Base-by-base conservation (phyloP, 2,329 filamentous ascomycete species). In the Fusarium goolgardi region DNA sequence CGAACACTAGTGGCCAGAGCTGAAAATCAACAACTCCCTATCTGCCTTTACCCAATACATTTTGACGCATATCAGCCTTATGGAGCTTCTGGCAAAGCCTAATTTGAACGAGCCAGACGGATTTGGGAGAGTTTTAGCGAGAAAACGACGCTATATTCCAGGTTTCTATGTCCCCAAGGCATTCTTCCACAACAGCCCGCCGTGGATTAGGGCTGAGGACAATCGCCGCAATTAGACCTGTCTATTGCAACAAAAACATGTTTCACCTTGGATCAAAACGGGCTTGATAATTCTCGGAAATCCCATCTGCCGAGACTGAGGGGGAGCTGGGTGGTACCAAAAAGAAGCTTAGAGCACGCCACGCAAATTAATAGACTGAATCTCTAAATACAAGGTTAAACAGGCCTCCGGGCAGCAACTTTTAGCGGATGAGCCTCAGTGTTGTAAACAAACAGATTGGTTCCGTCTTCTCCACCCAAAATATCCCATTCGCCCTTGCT, bases 401-500 rank as follows among this genome's bases (percentile, higher is more conserved):
- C 45, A 45, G 63, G 62, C 15, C 10, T 57, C 31, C 29, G 40
- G 5, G 46, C 56, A 29, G 50, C 32, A 1, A 58, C 62, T 12
- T 76, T 75, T 39, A 85, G 74, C 21, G 84, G 84, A 70, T 86
- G 85, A 16, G 83, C 84, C 75, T 86, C 84, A 3, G 84, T 86
- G 62, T 86, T 86, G 53, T 89, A 77, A 41, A 88, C 85, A 82
- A 66, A 63, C 16, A 57, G 16, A 35, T 66, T 58, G 20, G 83
- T 88, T 88, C 78, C 16, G 87, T 74, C 2, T 10, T 45, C 49
- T 46, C 47, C 63, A 20, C 46, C 27, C n/a, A 63, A n/a, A 16
- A 50, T 32, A 9, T 53, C 18, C 46, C 63, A 63, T 54, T 65
- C 61, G 34, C 46, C 62, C 52, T 84, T 80, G 59, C 85, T 86